Evolutionary conservation across 1,284 basidiomycete genomes (phyloP).

Genomic region (Leccinum subrobustum): DNA sequence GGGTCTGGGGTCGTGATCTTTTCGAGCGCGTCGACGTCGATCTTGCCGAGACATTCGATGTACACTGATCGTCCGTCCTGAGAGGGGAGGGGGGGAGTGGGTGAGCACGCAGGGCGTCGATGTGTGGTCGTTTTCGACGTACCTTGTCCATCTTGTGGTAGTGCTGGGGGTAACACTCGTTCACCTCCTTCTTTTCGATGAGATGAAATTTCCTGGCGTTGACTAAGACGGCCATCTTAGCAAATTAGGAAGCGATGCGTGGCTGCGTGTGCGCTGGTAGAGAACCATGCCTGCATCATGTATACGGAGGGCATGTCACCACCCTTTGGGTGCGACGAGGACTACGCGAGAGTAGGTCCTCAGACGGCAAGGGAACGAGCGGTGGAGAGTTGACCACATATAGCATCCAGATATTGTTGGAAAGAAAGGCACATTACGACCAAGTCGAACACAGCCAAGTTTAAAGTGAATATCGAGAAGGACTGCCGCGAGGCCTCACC

Average conservation of each 20-base stretch:
- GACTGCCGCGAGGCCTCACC: no score
- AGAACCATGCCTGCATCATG: no score
- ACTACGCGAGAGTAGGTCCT: no score
- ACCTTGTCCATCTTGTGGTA: not conserved
- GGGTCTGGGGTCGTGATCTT: not conserved
- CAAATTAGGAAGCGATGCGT: not conserved
- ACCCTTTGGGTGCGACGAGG: no score
- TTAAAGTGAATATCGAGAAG: no score
- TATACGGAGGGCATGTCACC: no score
- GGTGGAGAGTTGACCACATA: no score
- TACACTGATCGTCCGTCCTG: not conserved
- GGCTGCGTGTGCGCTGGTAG: no score
- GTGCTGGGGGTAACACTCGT: not conserved
- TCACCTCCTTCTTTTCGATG: not conserved
- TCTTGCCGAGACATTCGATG: not conserved
- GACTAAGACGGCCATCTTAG: not conserved
- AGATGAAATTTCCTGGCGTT: not conserved
- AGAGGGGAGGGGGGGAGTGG: not conserved
- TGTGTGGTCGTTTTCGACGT: not conserved
- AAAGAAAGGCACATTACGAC: no score
- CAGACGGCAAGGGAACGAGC: no score
- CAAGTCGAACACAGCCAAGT: no score
- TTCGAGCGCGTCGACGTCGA: not conserved
- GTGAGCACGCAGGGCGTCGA: not conserved
- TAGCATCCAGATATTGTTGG: no score